Conservation (phyloP, 2,329 filamentous ascomycete genomes). For the Furcasterigmium furcatum region DNA sequence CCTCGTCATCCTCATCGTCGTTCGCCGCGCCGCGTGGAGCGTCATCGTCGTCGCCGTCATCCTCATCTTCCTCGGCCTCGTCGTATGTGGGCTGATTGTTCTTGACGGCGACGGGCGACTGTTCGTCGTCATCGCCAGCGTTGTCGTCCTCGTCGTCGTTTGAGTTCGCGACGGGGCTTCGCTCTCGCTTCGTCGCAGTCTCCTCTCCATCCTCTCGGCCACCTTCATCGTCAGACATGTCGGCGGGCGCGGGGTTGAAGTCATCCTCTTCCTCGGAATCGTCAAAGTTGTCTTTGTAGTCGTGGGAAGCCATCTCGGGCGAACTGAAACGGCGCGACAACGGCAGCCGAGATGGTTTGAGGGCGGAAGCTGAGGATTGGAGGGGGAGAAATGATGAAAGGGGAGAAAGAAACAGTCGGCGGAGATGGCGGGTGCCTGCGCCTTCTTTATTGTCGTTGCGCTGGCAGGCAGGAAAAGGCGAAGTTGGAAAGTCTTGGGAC, state of each 20-base stretch:
- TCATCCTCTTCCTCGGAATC: conserved; percentile 78
- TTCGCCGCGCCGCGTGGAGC: no score
- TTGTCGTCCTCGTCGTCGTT: conserved; percentile 39
- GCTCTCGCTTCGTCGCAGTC: conserved; percentile 11
- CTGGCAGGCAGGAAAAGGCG: no score
- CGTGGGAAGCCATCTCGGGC: conserved; percentile 44
- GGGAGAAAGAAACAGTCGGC: not conserved
- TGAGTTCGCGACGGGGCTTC: not conserved
- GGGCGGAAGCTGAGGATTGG: not conserved
- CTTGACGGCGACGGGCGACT: conserved; percentile 17
- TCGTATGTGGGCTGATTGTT: conserved; percentile 14
- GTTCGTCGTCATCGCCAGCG: conserved; percentile 24
- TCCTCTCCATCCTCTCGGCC: conserved; percentile 38
- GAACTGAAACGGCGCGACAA: not conserved
- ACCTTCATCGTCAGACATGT: conserved; percentile 70
- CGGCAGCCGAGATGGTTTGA: not conserved
- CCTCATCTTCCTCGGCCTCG: conserved; percentile 33
- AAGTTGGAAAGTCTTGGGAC: not conserved
- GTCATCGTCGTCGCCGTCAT: conserved; percentile 47
- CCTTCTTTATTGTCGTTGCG: no score
- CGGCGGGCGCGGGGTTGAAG: conserved; percentile 80
- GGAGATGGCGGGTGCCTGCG: no score
- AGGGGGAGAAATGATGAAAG: not conserved
- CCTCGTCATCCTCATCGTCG: conserved; percentile 62
- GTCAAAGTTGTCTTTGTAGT: conserved; percentile 43